Evolutionary conservation across 2,329 filamentous ascomycete species (phyloP).

Genomic region (Cladosporium cucumerinum): DNA sequence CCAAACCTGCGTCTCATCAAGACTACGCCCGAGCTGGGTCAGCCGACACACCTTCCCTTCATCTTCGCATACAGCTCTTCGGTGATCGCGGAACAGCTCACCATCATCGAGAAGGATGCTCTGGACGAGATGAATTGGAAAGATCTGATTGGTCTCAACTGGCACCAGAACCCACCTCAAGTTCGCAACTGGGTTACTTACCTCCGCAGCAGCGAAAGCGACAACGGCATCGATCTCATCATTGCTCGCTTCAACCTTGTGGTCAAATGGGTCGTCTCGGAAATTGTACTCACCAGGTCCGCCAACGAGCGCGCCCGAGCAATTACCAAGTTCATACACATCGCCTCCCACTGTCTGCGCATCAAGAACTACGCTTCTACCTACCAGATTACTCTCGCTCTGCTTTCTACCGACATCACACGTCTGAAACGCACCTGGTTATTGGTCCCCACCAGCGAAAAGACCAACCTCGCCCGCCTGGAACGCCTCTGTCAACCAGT

Average conservation of each 20-base stretch:
- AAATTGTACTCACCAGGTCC: conserved; percentile 70
- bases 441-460: conserved; percentile 63
- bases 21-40: neutral
- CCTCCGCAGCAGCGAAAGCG: conserved; percentile 52
- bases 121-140: conserved; percentile 86
- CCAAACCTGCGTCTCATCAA: neutral
- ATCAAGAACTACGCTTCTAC: conserved; percentile 82
- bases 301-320: conserved; percentile 70
- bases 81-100: conserved; percentile 76
- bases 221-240: conserved; percentile 73
- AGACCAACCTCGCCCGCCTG: conserved; percentile 63
- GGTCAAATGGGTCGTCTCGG: conserved; percentile 81
- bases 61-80: conserved; percentile 78
- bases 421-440: conserved; percentile 69
- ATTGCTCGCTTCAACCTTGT: conserved; percentile 85
- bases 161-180: conserved; percentile 60
- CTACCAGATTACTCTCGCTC: conserved; percentile 73
- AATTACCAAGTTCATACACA: conserved; percentile 78
- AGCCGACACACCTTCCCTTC: conserved; percentile 66
- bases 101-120: conserved; percentile 80
- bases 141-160: conserved; percentile 77
- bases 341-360: conserved; percentile 69
- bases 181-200: conserved; percentile 71
- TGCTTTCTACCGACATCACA: conserved; percentile 69
- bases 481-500: conserved; percentile 72